A percentile compares a stretch with the other conserved stretches of the same genome.
Evolutionary conservation across 352 stramenopile species (phyloP).

Genomic region (Bremia lactucae): DNA sequence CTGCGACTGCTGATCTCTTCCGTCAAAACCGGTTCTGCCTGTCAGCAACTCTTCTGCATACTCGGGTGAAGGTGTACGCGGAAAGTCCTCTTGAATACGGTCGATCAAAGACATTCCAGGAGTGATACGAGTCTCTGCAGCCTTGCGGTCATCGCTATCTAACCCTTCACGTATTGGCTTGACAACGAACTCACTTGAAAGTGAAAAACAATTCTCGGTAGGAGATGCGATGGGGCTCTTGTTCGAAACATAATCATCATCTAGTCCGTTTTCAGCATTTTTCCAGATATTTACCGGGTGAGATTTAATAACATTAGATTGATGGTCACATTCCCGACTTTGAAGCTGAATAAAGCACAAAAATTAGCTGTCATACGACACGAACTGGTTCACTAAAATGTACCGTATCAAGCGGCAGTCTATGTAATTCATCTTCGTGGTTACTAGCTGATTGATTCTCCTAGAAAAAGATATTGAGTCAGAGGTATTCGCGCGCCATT

Average conservation of each 20-base stretch:
- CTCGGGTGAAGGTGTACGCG: constrained; percentile 50
- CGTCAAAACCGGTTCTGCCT: constrained; percentile 12
- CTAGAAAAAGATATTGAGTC: constrained; percentile 9
- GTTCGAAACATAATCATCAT: constrained; percentile 12
- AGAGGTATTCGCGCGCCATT: constrained; percentile 1
- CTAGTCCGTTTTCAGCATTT: constrained; percentile 21
- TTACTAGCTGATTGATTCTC: constrained; percentile 15
- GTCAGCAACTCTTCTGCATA: constrained; percentile 22
- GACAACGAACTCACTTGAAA: constrained; percentile 7
- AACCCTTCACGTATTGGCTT: constrained; percentile 4
- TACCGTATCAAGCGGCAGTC: constrained; percentile 19
- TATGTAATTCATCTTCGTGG: constrained; percentile 15
- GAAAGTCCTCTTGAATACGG: constrained; percentile 75
- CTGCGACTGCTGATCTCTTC: constrained; percentile 7
- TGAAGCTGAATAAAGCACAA: constrained; percentile 4
- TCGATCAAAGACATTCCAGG: constrained; percentile 53
- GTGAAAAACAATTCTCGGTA: constrained; percentile 17
- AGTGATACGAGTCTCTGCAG: constrained; percentile 13
- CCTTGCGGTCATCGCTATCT: constrained; percentile 10
- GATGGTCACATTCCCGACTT: constrained; percentile 2
- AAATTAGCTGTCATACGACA: neutral
- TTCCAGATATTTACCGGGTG: constrained; percentile 24
- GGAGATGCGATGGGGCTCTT: constrained; percentile 22
- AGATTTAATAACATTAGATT: constrained; percentile 4
- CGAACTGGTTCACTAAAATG: constrained; percentile 1